A percentile compares a stretch with the other conserved stretches of the same genome.
Evolutionary conservation across 495 filamentous ascomycete species (phyloP).

Genomic region (Penicillium salamii): DNA sequence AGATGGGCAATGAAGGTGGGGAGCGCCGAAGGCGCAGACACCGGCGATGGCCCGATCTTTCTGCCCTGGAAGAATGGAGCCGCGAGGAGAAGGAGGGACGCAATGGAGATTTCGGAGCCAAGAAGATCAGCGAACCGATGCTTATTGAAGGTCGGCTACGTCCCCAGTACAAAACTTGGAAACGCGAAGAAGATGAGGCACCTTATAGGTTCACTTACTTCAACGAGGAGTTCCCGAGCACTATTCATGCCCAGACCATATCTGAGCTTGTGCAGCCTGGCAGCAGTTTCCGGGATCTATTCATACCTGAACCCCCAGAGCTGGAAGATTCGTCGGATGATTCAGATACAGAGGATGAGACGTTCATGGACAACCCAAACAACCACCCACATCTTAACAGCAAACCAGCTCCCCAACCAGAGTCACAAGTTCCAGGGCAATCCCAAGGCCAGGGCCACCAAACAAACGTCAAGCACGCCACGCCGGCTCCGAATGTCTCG

Average conservation of each 20-base stretch:
- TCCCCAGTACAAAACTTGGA: slow-evolving; percentile 77
- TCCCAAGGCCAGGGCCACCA: slow-evolving; percentile 2
- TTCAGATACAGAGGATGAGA: slow-evolving; percentile 51
- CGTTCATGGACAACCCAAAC: slow-evolving; percentile 4
- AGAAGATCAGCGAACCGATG: slow-evolving; percentile 90
- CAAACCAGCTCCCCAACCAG: background rate
- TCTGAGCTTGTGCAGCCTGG: slow-evolving; percentile 87
- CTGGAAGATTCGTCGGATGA: slow-evolving; percentile 62
- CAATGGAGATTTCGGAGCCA: slow-evolving; percentile 80
- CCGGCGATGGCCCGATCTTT: slow-evolving; percentile 66
- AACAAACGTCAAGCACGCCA: slow-evolving; percentile 2
- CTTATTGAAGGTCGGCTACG: slow-evolving; percentile 84
- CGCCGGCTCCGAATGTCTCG: background rate
- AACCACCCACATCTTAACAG: slow-evolving; percentile 4
- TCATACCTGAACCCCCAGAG: slow-evolving; percentile 70
- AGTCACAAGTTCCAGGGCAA: background rate
- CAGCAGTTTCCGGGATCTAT: slow-evolving; percentile 77
- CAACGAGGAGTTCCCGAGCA: slow-evolving; percentile 91
- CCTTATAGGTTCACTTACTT: slow-evolving; percentile 98
- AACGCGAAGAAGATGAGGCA: slow-evolving; percentile 80
- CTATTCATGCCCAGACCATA: slow-evolving; percentile 92
- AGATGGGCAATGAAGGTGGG: slow-evolving; percentile 38
- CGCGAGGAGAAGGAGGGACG: slow-evolving; percentile 85
- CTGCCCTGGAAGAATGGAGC: slow-evolving; percentile 86
- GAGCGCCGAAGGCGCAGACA: slow-evolving; percentile 54